Evolutionary conservation across 441 rosid species (phyloP).

Genomic region (Gossypium trilobum): DNA sequence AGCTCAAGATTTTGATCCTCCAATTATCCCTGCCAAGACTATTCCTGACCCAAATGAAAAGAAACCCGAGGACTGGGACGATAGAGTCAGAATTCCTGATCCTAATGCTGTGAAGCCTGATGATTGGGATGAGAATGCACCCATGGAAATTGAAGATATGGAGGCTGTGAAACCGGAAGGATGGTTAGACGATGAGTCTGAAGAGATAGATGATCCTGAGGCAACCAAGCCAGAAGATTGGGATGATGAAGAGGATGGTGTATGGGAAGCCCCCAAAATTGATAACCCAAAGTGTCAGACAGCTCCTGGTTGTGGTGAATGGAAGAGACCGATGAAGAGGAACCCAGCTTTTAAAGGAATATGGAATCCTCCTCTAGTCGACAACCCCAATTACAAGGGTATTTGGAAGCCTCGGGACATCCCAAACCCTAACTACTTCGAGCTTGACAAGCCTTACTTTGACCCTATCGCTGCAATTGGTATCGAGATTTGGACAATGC

Average conservation of each 20-base stretch:
- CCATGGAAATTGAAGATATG: slow-evolving; percentile 75
- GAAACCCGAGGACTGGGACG: slow-evolving; percentile 97
- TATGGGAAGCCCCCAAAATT: slow-evolving; percentile 85
- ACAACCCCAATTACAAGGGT: slow-evolving; percentile 87
- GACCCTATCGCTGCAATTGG: slow-evolving; percentile 90
- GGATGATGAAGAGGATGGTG: slow-evolving; percentile 99
- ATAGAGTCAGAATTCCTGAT: slow-evolving; percentile 73
- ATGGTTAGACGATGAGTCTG: slow-evolving; percentile 91
- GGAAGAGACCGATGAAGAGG: slow-evolving; percentile 79
- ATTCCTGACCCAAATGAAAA: slow-evolving; percentile 87
- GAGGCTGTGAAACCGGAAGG: slow-evolving; percentile 94
- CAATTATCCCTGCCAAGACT: slow-evolving; percentile 72
- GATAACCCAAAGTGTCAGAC: slow-evolving; percentile 78
- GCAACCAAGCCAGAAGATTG: slow-evolving; percentile 94
- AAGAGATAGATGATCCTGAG: slow-evolving; percentile 86
- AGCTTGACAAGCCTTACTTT: slow-evolving; percentile 64
- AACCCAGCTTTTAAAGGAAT: slow-evolving; percentile 93
- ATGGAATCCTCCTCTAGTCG: slow-evolving; percentile 85
- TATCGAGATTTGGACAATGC: slow-evolving; percentile 98
- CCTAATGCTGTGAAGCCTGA: slow-evolving; percentile 75
- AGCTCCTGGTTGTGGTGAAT: slow-evolving; percentile 90
- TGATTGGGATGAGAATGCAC: slow-evolving; percentile 97
- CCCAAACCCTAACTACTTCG: slow-evolving; percentile 77
- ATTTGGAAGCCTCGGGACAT: slow-evolving; percentile 83
- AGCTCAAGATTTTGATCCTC: slow-evolving; percentile 72